Base-by-base conservation (phyloP, 441 rosid species). In the Populus hybrid region DNA sequence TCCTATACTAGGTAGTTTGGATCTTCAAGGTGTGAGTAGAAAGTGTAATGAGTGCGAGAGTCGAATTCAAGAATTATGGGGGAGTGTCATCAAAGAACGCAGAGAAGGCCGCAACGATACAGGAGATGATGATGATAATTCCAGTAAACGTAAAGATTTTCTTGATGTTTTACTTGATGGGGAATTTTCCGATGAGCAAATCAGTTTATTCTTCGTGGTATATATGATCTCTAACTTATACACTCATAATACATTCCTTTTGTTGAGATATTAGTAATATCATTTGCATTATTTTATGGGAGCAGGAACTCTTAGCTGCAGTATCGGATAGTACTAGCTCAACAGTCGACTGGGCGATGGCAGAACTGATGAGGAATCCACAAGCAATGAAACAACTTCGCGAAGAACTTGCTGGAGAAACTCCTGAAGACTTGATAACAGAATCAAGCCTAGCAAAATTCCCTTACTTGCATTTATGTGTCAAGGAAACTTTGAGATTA, bases 401-500 rank as follows among this genome's bases (percentile, higher is more conserved):
- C 24, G 24, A 24, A 24, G 24, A 24, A 24, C 40, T 82, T 0
- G 9, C 45, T 11, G 65, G 29, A n/a, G 64, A 76, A n/a, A 35
- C 5, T 31, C 35, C 35, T 73, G 26, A 84, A 86, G 38, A 85
- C 20, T 29, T 63, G 88, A 87, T 29, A 78, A 31, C 35, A 31
- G 35, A 31, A 31, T 31, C 82, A 0, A 86, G 87, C 64, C 69
- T 87, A 74, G 69, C 87, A 0, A 76, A 61, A 11, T 84, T 89
- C 42, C 85, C 84, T 9, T 89, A 87, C 85, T 83, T 89, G 28
- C 86, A 74, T 3, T 85, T 88, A 1, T 67, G 80, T 3, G 89
- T 87, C 67, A 87, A 89, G 74, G 92, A 87, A 64, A 85, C 82
- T 14, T 84, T 86, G 9, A 80, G 90, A 2, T 3, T 84, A 72